phyloP scores from a whole-genome alignment of 2,329 filamentous ascomycete genomes.

The Botryotinia narcissicola region DNA sequence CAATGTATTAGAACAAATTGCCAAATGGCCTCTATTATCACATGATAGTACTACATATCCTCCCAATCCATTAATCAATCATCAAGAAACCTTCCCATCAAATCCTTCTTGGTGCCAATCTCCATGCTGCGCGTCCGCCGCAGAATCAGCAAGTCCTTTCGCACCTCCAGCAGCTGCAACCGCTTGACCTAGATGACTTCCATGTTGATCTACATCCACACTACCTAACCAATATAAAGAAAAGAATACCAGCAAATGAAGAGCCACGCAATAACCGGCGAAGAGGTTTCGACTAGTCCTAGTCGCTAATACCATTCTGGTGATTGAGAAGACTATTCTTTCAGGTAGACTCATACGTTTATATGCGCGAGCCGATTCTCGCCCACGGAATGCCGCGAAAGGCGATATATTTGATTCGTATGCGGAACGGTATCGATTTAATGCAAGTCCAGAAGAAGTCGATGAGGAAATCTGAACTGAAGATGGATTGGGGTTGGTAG shows the following conservation, averaged over 20 bases:
- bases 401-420: conserved; percentile 96
- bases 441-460: conserved; percentile 60
- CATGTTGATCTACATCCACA: conserved; percentile 57
- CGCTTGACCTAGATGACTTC: conserved; percentile 38
- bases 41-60: conserved; percentile 32
- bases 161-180: conserved; percentile 45
- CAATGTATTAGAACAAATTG: conserved; percentile 16
- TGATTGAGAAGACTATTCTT: conserved; percentile 84
- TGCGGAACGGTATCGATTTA: conserved; percentile 84
- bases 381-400: conserved; percentile 92
- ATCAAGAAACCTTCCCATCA: conserved; percentile 33
- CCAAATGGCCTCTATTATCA: conserved; percentile 27
- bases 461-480: conserved; percentile 61
- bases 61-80: background rate
- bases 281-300: conserved; percentile 91
- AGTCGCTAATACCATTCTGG: conserved; percentile 85
- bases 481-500: conserved; percentile 71
- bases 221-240: conserved; percentile 83
- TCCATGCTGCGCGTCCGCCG: conserved; percentile 44
- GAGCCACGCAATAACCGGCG: conserved; percentile 81
- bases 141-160: conserved; percentile 41
- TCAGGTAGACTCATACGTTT: conserved; percentile 92
- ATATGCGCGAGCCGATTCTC: conserved; percentile 86
- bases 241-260: conserved; percentile 85
- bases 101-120: conserved; percentile 60